These are phyloP conservation scores for Kalanchoe fedtschenkoi DNA, from an alignment of 164 flowering plant genomes.

Conservation along the genomic window DNA sequence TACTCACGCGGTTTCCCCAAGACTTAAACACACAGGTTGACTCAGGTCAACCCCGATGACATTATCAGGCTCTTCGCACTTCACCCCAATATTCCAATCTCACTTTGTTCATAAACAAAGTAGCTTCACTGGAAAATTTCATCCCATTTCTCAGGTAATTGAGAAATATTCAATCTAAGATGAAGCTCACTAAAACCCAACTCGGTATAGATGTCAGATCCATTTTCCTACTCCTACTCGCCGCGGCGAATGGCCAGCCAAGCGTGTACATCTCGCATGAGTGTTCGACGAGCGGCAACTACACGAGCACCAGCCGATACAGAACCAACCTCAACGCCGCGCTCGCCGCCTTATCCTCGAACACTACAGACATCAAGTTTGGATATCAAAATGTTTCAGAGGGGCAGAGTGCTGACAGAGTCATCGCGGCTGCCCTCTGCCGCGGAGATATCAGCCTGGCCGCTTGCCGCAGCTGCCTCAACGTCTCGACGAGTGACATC, in stretches of 20 bases:
- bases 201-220: background rate
- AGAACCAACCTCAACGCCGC: background rate
- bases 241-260: background rate
- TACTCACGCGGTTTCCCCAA: too few relatives aligned
- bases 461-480: constrained; percentile 4
- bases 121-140: background rate
- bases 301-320: constrained; percentile 1
- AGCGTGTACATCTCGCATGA: background rate
- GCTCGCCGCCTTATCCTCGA: background rate
- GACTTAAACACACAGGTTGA: background rate
- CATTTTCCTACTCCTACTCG: background rate
- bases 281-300: background rate
- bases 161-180: background rate
- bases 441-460: background rate
- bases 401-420: background rate
- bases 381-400: constrained; percentile 1
- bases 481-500: background rate
- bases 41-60: background rate
- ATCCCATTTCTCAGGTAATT: background rate
- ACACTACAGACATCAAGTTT: background rate
- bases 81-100: too few relatives aligned
- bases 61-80: background rate
- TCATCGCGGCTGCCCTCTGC: background rate
- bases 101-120: background rate
- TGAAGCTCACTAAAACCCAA: background rate